A percentile compares a stretch with the other conserved stretches of the same genome.
phyloP scores from a whole-genome alignment of 768 basidiomycete species.

The Phylloporus rhodoxanthus region DNA sequence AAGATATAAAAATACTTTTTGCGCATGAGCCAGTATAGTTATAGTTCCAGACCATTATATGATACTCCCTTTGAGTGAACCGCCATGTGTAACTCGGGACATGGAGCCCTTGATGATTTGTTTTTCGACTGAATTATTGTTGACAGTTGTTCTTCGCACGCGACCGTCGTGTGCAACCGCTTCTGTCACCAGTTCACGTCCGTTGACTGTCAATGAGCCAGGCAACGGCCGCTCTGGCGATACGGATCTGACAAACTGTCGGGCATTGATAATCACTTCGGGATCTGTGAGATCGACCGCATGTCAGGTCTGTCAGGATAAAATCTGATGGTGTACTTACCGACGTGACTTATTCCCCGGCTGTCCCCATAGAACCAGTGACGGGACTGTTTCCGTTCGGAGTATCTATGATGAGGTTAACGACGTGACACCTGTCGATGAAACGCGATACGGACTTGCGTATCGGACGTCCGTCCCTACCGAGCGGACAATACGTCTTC shows the following conservation, averaged over 20 bases:
- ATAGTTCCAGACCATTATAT: conserved; percentile 1
- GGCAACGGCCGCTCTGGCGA: conserved; percentile 26
- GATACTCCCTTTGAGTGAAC: conserved; percentile 9
- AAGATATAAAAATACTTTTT: conserved; percentile 15
- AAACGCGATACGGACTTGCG: conserved; percentile 44
- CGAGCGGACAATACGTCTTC: conserved; percentile 51
- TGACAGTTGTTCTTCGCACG: conserved; percentile 36
- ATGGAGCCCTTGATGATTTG: conserved; percentile 50
- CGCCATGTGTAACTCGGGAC: conserved; percentile 40
- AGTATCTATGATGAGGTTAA: conserved; percentile 39
- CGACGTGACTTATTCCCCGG: conserved; percentile 51
- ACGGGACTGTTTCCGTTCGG: conserved; percentile 44
- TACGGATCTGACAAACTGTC: conserved; percentile 9
- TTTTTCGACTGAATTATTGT: conserved; percentile 40
- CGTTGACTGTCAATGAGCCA: conserved; percentile 28
- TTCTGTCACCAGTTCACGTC: conserved; percentile 35
- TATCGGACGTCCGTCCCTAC: conserved; percentile 51
- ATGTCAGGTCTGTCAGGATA: conserved; percentile 3
- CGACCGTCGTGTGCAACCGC: conserved; percentile 37
- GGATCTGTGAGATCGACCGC: conserved; percentile 16
- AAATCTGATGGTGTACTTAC: conserved; percentile 28
- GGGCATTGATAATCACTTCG: conserved; percentile 18
- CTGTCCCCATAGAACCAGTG: conserved; percentile 62
- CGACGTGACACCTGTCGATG: neutral
- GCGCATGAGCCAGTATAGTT: neutral